A percentile compares a stretch with the other conserved stretches of the same genome.
These are phyloP conservation scores for Linanthus parryae DNA, from an alignment of 148 eudicot species.

Conservation along the genomic window DNA sequence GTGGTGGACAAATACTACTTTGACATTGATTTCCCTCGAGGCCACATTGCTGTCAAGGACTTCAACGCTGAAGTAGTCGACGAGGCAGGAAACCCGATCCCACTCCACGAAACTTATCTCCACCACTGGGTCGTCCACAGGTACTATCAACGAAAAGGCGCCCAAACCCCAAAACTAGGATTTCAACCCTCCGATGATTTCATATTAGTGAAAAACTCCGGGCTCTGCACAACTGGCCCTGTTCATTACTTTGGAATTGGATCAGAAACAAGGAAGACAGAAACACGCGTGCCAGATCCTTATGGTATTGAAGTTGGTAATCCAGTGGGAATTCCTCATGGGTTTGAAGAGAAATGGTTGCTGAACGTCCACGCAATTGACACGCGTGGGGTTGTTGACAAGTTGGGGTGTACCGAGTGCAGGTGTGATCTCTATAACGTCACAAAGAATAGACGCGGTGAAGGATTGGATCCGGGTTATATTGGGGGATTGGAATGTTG, in stretches of 20 bases:
- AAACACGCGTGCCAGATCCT: conserved; percentile 59
- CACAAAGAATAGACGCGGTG: conserved; percentile 34
- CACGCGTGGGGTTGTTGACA: conserved; percentile 60
- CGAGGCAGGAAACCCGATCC: conserved; percentile 53
- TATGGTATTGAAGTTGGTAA: conserved; percentile 75
- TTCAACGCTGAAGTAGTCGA: conserved; percentile 83
- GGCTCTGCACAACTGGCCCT: conserved; percentile 36
- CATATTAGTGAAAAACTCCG: conserved; percentile 31
- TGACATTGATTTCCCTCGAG: conserved; percentile 60
- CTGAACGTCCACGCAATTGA: conserved; percentile 86
- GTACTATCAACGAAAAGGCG: conserved; percentile 40
- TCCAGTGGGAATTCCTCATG: conserved; percentile 50
- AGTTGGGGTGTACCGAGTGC: conserved; percentile 77
- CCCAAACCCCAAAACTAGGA: conserved; percentile 20
- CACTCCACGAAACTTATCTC: conserved; percentile 77
- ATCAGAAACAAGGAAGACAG: conserved; percentile 74
- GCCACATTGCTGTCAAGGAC: conserved; percentile 65
- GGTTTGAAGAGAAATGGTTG: conserved; percentile 74
- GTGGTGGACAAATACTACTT: conserved; percentile 46
- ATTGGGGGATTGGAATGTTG: conserved; percentile 72
- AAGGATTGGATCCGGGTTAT: conserved; percentile 34
- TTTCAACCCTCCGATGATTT: conserved; percentile 26
- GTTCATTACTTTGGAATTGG: conserved; percentile 75
- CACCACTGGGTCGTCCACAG: conserved; percentile 67
- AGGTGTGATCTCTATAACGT: conserved; percentile 75